Evolutionary conservation across 768 basidiomycete species (phyloP).

Genomic region (Mycena olivaceomarginata): DNA sequence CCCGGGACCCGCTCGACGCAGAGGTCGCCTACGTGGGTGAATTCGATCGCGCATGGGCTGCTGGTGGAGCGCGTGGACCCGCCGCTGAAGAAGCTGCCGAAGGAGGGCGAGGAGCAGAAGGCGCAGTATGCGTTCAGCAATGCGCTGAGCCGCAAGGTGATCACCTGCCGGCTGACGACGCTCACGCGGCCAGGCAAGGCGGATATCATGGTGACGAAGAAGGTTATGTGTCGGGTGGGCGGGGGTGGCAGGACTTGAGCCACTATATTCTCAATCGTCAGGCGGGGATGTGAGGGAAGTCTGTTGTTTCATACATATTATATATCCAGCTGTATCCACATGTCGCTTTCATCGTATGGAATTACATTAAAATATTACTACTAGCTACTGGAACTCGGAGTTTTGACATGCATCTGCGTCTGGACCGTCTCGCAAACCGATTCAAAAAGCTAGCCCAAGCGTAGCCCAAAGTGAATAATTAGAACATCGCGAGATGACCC

Average conservation of each 20-base stretch:
- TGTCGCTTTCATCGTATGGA: constrained; percentile 44
- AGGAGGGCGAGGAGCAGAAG: constrained; percentile 86
- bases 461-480: not conserved
- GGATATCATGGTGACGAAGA: constrained; percentile 75
- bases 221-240: constrained; percentile 94
- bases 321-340: constrained; percentile 45
- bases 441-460: not conserved
- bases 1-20: constrained; percentile 87
- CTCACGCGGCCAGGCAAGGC: constrained; percentile 76
- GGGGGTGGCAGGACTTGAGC: constrained; percentile 87
- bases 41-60: constrained; percentile 86
- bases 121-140: constrained; percentile 92
- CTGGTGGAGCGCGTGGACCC: constrained; percentile 89
- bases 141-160: constrained; percentile 80
- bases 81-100: constrained; percentile 77
- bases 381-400: constrained; percentile 33
- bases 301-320: constrained; percentile 21
- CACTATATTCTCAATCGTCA: constrained; percentile 87
- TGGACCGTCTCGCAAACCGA: not conserved
- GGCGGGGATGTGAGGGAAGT: constrained; percentile 70
- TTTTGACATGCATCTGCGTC: not conserved
- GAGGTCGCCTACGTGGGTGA: constrained; percentile 87
- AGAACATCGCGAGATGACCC: not conserved
- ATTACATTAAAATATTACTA: constrained; percentile 50
- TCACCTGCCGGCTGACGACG: constrained; percentile 89